A percentile compares a stretch with the other conserved stretches of the same genome.
Evolutionary conservation across 139 green algal species (phyloP).

Genomic region (Mychonastes homosphaera): DNA sequence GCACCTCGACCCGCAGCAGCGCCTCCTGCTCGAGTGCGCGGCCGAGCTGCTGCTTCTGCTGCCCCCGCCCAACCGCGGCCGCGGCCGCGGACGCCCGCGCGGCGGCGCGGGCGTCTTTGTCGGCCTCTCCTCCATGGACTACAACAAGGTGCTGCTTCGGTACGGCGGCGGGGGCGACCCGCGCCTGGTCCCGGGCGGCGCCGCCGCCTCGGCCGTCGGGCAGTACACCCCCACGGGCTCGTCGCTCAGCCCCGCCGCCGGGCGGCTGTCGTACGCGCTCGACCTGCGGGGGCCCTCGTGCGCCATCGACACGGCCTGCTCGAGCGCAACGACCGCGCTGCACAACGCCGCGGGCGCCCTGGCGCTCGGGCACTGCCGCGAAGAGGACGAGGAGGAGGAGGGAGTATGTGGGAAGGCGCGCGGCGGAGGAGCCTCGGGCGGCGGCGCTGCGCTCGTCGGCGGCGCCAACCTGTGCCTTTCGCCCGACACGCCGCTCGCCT

Average conservation of each 20-base stretch:
- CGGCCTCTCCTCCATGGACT: constrained; percentile 45
- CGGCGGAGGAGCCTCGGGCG: no score
- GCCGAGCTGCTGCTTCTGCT: constrained; percentile 17
- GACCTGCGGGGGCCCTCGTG: constrained; percentile 59
- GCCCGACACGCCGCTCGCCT: constrained; percentile 35
- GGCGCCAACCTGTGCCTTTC: constrained; percentile 65
- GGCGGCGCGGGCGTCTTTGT: constrained; percentile 31
- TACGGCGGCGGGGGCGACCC: background rate
- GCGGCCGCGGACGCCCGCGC: background rate
- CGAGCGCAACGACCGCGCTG: constrained; percentile 51
- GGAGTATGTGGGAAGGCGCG: no score
- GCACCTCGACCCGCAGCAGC: constrained; percentile 76
- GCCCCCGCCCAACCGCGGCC: constrained; percentile 2
- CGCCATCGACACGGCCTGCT: constrained; percentile 72
- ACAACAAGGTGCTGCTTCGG: constrained; percentile 37
- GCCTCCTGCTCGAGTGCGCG: constrained; percentile 53
- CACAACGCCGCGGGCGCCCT: constrained; percentile 34
- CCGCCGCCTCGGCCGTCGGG: no score
- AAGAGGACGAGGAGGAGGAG: no score
- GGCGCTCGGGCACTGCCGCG: constrained; percentile 16
- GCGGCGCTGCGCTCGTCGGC: constrained; percentile 30
- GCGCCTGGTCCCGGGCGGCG: no score
- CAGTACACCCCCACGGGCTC: constrained; percentile 43
- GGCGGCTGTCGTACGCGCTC: constrained; percentile 67
- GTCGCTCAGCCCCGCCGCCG: constrained; percentile 55